Base-by-base conservation (phyloP, 768 basidiomycete genomes). In the Leccinum ochraceum region DNA sequence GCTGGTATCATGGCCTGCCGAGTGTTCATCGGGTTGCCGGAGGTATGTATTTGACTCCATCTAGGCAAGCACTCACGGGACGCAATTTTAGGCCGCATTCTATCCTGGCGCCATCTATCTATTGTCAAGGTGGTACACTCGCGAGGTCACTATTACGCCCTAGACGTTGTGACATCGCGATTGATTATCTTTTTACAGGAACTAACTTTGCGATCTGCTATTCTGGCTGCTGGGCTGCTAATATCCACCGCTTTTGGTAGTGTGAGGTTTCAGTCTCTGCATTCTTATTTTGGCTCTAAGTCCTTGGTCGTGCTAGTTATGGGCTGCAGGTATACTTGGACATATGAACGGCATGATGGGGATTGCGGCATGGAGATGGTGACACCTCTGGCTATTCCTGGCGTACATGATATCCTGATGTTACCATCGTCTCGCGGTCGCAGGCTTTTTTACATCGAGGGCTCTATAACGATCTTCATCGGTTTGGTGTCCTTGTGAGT, bases 391-490 rank as follows among this genome's bases (percentile, higher is more conserved):
- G 7, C 24, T 44, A 16, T n/a, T 48, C 9, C 16, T 30, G 17
- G 22, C n/a, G 24, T 39, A 26, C 53, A 32, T 49, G 37, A 48
- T 50, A 34, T 57, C 32, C 32, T 57, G 34, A 61, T 28, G 51
- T 39, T 46, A 22, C 17, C 20, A 37, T 50, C 49, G 17, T 42
- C 39, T n/a, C 9, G n/a, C n/a, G 36, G 26, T 26, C 11, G 1
- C 57, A 88, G 89, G 89, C 68, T 90, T 50, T 90, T 90, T 69
- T 87, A 81, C 67, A 87, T 89, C 52, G 89, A 87, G 74, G 88
- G 89, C 5, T 75, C 83, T 1, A 79, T 87, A 16, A 90, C 88
- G 0, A 82, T 89, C 60, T 67, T 78, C 53, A 71, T 89, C 49
- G 86, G 87, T 3, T 73, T 88, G 36, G 57, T 79, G 13, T 76